phyloP scores from a whole-genome alignment of 1,284 basidiomycete genomes.

The Leccinum pseudoinsigne region DNA sequence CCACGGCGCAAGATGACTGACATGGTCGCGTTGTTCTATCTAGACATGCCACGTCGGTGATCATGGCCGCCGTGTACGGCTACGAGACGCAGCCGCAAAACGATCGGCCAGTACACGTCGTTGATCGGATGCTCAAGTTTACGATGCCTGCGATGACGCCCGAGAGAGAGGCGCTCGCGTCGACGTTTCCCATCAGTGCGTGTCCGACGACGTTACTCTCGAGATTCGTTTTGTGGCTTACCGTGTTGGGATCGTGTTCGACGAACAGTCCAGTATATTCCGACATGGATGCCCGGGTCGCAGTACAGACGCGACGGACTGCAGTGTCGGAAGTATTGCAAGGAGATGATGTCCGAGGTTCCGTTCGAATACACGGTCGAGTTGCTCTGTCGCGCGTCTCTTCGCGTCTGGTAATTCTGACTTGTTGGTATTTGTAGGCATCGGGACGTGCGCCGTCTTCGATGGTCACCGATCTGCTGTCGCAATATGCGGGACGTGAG shows the following conservation, averaged over 20 bases:
- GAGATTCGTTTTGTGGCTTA: not conserved
- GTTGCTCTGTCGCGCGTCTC: not conserved
- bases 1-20: not conserved
- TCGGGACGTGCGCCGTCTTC: slow-evolving; percentile 4
- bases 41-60: slow-evolving; percentile 5
- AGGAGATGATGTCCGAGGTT: slow-evolving; percentile 7
- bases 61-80: slow-evolving; percentile 4
- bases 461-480: slow-evolving; percentile 4
- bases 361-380: slow-evolving; percentile 5
- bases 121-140: slow-evolving; percentile 4
- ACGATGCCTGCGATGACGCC: slow-evolving; percentile 4
- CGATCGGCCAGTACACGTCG: slow-evolving; percentile 1
- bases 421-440: not conserved
- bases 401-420: not conserved
- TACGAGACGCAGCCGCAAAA: slow-evolving; percentile 1
- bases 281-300: slow-evolving; percentile 11
- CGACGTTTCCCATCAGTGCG: slow-evolving; percentile 7
- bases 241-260: not conserved
- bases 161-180: slow-evolving; percentile 4
- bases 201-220: not conserved
- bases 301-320: slow-evolving; percentile 1
- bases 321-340: slow-evolving; percentile 1
- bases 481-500: not conserved
- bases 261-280: slow-evolving; percentile 8
- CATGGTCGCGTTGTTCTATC: not conserved